These are phyloP conservation scores for Metschnikowia bowlesiae DNA, from an alignment of 805 yeast genomes.

Conservation along the genomic window DNA sequence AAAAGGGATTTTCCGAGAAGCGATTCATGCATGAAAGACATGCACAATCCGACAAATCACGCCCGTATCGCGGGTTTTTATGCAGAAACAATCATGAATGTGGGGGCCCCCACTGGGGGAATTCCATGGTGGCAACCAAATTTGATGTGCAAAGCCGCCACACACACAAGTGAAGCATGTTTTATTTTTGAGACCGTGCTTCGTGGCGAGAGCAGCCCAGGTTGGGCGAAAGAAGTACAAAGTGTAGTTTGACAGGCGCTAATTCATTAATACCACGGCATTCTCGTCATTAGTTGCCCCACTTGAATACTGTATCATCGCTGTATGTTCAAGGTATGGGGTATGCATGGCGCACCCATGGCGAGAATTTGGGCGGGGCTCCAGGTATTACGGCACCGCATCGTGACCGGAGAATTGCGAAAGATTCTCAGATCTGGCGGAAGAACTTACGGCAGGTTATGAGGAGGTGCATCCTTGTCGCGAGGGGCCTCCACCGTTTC, in stretches of 20 bases:
- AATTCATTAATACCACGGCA: not conserved
- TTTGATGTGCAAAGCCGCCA: not conserved
- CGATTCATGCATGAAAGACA: not conserved
- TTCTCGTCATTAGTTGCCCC: not conserved
- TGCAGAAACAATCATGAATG: not conserved
- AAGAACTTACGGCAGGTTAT: conserved; percentile 1
- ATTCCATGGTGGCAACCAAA: not conserved
- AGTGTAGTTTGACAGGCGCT: not conserved
- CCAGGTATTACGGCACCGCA: not conserved
- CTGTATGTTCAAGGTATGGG: not conserved
- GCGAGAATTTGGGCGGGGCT: not conserved
- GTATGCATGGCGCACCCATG: not conserved
- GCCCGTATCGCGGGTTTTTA: conserved; percentile 2
- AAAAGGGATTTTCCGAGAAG: not conserved
- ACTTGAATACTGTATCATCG: not conserved
- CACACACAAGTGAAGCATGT: not conserved
- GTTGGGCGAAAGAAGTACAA: too few relatives aligned
- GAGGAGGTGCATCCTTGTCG: not conserved
- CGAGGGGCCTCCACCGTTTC: not conserved
- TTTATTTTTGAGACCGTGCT: not conserved
- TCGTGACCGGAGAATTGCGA: not conserved
- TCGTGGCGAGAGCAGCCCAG: not conserved
- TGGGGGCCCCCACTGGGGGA: conserved; percentile 4
- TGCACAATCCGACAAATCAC: not conserved
- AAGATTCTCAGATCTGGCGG: not conserved